Conservation (phyloP, 2,329 filamentous ascomycete genomes). For the Pseudopyrenochaeta lycopersici region DNA sequence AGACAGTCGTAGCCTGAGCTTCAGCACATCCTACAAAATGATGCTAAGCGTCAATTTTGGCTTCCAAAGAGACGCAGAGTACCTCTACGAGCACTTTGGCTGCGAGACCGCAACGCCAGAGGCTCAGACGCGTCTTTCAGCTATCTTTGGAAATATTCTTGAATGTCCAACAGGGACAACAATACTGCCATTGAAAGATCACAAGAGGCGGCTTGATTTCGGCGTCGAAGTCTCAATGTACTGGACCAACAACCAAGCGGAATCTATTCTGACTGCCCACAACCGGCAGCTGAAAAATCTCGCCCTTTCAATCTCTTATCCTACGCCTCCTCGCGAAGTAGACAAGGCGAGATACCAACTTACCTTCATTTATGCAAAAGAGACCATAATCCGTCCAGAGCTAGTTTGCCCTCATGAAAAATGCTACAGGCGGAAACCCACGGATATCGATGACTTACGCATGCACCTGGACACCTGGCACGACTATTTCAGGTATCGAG, state of each 20-base stretch:
- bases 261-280: constrained; percentile 28
- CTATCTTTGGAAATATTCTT: constrained; percentile 42
- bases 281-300: constrained; percentile 28
- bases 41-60: constrained; percentile 31
- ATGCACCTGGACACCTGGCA: constrained; percentile 48
- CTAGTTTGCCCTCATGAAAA: constrained; percentile 25
- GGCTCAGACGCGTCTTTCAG: constrained; percentile 23
- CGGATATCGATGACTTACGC: constrained; percentile 34
- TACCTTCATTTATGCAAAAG: constrained; percentile 21
- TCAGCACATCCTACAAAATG: constrained; percentile 14
- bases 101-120: constrained; percentile 3
- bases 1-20: neutral
- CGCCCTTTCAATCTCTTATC: constrained; percentile 3
- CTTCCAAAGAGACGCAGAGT: constrained; percentile 23
- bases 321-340: constrained; percentile 12
- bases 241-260: constrained; percentile 20
- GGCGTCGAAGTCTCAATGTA: constrained; percentile 31
- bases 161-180: constrained; percentile 19
- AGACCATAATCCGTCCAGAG: constrained; percentile 10
- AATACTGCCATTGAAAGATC: constrained; percentile 17
- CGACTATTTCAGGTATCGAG: constrained; percentile 42
- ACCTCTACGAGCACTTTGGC: constrained; percentile 35
- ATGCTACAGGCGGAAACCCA: constrained; percentile 16
- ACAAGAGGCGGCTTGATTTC: constrained; percentile 23
- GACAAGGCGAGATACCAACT: constrained; percentile 23